These are phyloP conservation scores for Ophiosphaerella herpotricha DNA, from an alignment of 2,329 filamentous ascomycete species.

Conservation along the genomic window DNA sequence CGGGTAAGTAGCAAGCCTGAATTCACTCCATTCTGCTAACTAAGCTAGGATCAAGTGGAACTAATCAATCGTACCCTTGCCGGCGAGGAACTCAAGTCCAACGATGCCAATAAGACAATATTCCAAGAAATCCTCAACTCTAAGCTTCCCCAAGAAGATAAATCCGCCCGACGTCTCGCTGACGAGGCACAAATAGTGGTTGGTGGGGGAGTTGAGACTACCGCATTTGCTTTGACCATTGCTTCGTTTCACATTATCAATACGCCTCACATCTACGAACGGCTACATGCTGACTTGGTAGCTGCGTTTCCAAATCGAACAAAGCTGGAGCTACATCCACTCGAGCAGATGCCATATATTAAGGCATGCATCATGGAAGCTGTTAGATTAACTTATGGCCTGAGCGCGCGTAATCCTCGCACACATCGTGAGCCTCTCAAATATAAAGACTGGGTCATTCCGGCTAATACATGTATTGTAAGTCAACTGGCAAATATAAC, in stretches of 20 bases:
- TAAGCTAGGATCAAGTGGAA: conserved; percentile 25
- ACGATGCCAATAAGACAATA: conserved; percentile 40
- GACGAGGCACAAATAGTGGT: conserved; percentile 47
- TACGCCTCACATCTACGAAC: conserved; percentile 34
- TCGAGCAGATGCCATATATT: conserved; percentile 35
- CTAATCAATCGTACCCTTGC: conserved; percentile 32
- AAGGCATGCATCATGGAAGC: conserved; percentile 37
- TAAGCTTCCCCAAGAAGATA: conserved; percentile 41
- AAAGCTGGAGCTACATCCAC: conserved; percentile 23
- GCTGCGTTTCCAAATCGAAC: conserved; percentile 31
- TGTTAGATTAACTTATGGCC: conserved; percentile 45
- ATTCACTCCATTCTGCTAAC: not conserved
- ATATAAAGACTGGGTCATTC: conserved; percentile 38
- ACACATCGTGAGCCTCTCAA: conserved; percentile 26
- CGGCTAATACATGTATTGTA: conserved; percentile 41
- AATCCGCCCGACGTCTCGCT: conserved; percentile 42
- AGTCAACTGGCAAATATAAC: not conserved
- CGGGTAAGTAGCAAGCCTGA: conserved; percentile 20
- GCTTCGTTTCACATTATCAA: conserved; percentile 42
- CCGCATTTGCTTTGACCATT: conserved; percentile 36
- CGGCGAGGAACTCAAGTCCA: conserved; percentile 36
- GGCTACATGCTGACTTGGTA: conserved; percentile 38
- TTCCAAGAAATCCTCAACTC: conserved; percentile 41
- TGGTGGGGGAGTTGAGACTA: conserved; percentile 48
- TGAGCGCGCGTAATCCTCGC: conserved; percentile 46